phyloP scores from a whole-genome alignment of 139 green algal genomes.

The Volvox africanus region DNA sequence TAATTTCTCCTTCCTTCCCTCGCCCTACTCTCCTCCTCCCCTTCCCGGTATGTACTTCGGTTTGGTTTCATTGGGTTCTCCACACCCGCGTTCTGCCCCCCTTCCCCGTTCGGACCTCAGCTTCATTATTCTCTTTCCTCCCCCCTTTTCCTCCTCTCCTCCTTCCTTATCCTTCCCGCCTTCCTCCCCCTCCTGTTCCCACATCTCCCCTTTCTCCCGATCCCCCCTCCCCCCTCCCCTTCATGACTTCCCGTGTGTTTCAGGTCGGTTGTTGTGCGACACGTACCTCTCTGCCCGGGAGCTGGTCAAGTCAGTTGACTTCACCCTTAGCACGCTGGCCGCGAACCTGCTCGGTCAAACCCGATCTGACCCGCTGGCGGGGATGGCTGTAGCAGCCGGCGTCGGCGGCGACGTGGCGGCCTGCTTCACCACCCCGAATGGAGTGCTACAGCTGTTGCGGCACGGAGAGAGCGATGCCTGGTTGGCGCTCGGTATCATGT shows the following conservation, averaged over 20 bases:
- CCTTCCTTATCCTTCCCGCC: background rate
- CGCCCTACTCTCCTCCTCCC: background rate
- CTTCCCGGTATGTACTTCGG: background rate
- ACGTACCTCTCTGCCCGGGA: constrained; percentile 95
- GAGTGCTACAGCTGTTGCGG: constrained; percentile 82
- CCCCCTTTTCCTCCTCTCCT: background rate
- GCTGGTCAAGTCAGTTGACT: constrained; percentile 94
- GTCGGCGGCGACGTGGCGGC: background rate
- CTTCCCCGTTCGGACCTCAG: background rate
- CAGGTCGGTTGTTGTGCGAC: constrained; percentile 95
- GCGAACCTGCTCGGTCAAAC: constrained; percentile 82
- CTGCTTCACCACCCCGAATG: background rate
- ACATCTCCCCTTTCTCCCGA: constrained; percentile 1
- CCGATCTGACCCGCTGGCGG: constrained; percentile 75
- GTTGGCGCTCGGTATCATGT: constrained; percentile 89
- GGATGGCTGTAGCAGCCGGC: background rate
- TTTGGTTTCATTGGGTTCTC: too few relatives aligned
- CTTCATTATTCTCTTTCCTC: background rate
- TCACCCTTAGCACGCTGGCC: constrained; percentile 91
- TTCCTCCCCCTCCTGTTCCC: background rate
- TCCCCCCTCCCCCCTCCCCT: constrained; percentile 45
- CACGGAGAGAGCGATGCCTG: constrained; percentile 92
- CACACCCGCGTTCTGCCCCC: too few relatives aligned
- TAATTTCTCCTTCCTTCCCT: too few relatives aligned
- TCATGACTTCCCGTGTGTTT: too few relatives aligned